Evolutionary conservation across 1,139 yeast genomes (phyloP).

Genomic region (Candida tetrigidarum): DNA sequence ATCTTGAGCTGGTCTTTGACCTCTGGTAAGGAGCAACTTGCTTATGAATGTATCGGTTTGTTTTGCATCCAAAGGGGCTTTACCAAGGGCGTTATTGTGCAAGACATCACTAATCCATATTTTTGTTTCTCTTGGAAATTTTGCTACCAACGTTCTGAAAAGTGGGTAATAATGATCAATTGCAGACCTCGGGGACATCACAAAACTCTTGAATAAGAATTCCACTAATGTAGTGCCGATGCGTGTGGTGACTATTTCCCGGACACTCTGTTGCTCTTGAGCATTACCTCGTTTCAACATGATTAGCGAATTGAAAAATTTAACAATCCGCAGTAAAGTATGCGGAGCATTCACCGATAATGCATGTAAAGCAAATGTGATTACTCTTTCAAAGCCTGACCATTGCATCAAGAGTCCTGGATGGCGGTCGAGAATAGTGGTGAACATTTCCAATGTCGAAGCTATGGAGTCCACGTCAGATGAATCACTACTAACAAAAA

Average conservation of each 20-base stretch:
- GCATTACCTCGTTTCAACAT: slow-evolving; percentile 55
- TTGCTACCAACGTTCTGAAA: slow-evolving; percentile 55
- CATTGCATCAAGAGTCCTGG: slow-evolving; percentile 53
- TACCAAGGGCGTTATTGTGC: slow-evolving; percentile 14
- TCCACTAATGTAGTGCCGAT: slow-evolving; percentile 25
- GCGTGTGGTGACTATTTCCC: slow-evolving; percentile 34
- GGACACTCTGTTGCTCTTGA: slow-evolving; percentile 46
- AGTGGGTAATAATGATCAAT: slow-evolving; percentile 61
- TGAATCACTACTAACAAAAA: slow-evolving; percentile 43
- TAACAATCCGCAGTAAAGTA: slow-evolving; percentile 60
- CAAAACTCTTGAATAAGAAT: slow-evolving; percentile 37
- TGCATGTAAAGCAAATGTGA: slow-evolving; percentile 48
- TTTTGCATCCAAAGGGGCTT: slow-evolving; percentile 15
- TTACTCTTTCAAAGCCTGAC: slow-evolving; percentile 33
- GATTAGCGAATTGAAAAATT: slow-evolving; percentile 68
- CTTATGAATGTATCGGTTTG: slow-evolving; percentile 46
- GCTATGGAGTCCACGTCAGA: slow-evolving; percentile 60
- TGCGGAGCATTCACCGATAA: slow-evolving; percentile 64
- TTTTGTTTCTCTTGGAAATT: slow-evolving; percentile 52
- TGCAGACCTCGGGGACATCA: slow-evolving; percentile 62
- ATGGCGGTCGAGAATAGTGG: slow-evolving; percentile 49
- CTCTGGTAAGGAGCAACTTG: slow-evolving; percentile 64
- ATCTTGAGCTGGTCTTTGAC: slow-evolving; percentile 60
- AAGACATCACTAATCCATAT: slow-evolving; percentile 46
- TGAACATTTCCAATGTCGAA: slow-evolving; percentile 43